phyloP scores from a whole-genome alignment of 139 green algal species.

The Edaphochlamys debaryana region DNA sequence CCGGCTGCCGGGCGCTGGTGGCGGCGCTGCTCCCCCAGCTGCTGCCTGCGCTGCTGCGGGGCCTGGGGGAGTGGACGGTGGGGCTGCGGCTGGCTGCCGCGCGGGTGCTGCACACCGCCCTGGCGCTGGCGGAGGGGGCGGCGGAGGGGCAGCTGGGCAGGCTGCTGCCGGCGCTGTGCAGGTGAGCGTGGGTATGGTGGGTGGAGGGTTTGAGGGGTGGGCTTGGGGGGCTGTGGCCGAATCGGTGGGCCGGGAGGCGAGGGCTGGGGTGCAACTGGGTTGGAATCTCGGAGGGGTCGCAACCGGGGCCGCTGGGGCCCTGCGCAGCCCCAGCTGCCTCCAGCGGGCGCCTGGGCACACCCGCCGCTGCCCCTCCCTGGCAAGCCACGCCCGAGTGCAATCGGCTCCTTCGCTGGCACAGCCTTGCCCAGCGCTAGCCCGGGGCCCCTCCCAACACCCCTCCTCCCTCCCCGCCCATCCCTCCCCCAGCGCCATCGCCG shows the following conservation, averaged over 20 bases:
- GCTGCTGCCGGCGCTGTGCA: slow-evolving; percentile 65
- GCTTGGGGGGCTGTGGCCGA: too few species aligned
- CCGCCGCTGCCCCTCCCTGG: too few species aligned
- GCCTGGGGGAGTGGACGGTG: slow-evolving; percentile 65
- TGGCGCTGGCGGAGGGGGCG: slow-evolving; percentile 60
- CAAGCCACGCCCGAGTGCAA: too few species aligned
- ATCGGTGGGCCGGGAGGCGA: too few species aligned
- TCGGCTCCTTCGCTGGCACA: too few species aligned
- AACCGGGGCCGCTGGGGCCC: too few species aligned
- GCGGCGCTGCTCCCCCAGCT: slow-evolving; percentile 57
- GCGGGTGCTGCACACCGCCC: slow-evolving; percentile 54
- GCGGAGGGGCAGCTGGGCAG: slow-evolving; percentile 53
- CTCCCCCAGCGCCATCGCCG: slow-evolving; percentile 51
- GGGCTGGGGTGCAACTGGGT: too few species aligned
- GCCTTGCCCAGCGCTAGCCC: too few species aligned
- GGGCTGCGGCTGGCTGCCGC: slow-evolving; percentile 57
- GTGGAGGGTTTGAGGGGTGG: too few species aligned
- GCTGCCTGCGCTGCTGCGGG: slow-evolving; percentile 62
- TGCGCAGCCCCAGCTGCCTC: too few species aligned
- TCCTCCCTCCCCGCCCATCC: background rate
- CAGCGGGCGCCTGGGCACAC: too few species aligned
- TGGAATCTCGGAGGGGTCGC: too few species aligned
- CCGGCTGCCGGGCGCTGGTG: slow-evolving; percentile 52
- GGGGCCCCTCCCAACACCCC: background rate
- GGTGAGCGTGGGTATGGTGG: background rate